These are phyloP conservation scores for Colletotrichum agaves DNA, from an alignment of 2,329 filamentous ascomycete genomes.

Conservation along the genomic window DNA sequence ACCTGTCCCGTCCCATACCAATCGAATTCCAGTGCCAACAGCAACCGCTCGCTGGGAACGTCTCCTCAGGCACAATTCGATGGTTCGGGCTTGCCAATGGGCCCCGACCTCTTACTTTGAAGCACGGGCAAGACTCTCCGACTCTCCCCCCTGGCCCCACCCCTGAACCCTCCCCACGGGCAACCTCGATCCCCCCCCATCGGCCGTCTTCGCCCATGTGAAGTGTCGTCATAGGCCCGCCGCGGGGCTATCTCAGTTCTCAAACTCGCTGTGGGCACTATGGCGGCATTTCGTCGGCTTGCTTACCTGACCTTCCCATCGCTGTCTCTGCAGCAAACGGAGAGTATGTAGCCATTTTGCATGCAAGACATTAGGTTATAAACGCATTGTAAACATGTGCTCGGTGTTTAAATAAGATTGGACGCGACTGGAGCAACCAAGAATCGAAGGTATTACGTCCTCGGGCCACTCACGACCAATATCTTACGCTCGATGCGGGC, in stretches of 20 bases:
- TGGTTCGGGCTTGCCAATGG: neutral
- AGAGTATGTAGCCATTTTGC: neutral
- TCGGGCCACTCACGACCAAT: too few relatives aligned
- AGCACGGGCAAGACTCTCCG: neutral
- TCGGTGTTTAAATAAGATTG: too few relatives aligned
- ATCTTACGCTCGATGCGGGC: too few relatives aligned
- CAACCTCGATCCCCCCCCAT: conserved; percentile 22
- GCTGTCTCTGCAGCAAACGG: neutral
- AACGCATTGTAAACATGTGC: too few relatives aligned
- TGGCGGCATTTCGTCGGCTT: neutral
- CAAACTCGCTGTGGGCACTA: neutral
- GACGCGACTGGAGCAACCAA: too few relatives aligned
- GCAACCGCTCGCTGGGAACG: neutral
- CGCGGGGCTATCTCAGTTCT: neutral
- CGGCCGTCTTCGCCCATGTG: conserved; percentile 18
- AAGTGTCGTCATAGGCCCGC: conserved; percentile 34
- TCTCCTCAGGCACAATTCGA: neutral
- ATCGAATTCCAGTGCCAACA: conserved; percentile 12
- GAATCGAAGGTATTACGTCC: too few relatives aligned
- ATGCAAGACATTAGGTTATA: neutral
- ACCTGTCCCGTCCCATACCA: neutral
- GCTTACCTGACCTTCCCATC: neutral
- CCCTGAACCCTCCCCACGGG: conserved; percentile 27
- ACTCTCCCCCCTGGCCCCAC: neutral
- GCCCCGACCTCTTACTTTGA: too few relatives aligned